A percentile compares a stretch with the other conserved stretches of the same genome.
Conservation (phyloP, 345 rosid genomes). For the Cardamine resedifolia region DNA sequence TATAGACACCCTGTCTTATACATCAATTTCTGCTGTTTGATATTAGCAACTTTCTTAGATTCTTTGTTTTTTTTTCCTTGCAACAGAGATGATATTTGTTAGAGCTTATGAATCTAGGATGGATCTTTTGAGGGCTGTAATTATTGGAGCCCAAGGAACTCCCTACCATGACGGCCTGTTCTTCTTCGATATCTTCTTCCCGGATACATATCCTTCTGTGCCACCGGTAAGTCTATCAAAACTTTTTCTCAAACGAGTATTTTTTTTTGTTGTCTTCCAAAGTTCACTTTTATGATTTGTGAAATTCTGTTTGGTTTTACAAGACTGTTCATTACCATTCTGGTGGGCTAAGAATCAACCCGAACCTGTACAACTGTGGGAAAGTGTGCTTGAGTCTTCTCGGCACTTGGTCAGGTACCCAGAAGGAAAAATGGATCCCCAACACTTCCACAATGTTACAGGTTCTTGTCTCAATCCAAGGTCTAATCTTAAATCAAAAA, state of each 20-base stretch:
- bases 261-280: background rate
- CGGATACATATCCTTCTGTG: slow-evolving; percentile 59
- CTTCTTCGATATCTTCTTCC: slow-evolving; percentile 89
- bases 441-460: slow-evolving; percentile 74
- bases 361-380: slow-evolving; percentile 70
- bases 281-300: slow-evolving; percentile 2
- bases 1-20: slow-evolving; percentile 11
- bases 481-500: slow-evolving; percentile 73
- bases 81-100: slow-evolving; percentile 75
- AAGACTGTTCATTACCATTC: slow-evolving; percentile 76
- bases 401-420: slow-evolving; percentile 77
- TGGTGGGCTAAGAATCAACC: slow-evolving; percentile 85
- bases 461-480: slow-evolving; percentile 94
- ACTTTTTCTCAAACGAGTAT: slow-evolving; percentile 12
- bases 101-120: slow-evolving; percentile 90
- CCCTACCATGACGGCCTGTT: slow-evolving; percentile 96
- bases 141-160: slow-evolving; percentile 90
- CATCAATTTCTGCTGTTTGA: background rate
- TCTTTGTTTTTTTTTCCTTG: slow-evolving; percentile 9
- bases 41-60: slow-evolving; percentile 13
- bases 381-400: slow-evolving; percentile 95
- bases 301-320: slow-evolving; percentile 28
- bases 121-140: slow-evolving; percentile 93
- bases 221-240: slow-evolving; percentile 63
- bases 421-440: slow-evolving; percentile 86